Conservation (phyloP, 1,284 basidiomycete species). For the Moesziomyces sp. region DNA sequence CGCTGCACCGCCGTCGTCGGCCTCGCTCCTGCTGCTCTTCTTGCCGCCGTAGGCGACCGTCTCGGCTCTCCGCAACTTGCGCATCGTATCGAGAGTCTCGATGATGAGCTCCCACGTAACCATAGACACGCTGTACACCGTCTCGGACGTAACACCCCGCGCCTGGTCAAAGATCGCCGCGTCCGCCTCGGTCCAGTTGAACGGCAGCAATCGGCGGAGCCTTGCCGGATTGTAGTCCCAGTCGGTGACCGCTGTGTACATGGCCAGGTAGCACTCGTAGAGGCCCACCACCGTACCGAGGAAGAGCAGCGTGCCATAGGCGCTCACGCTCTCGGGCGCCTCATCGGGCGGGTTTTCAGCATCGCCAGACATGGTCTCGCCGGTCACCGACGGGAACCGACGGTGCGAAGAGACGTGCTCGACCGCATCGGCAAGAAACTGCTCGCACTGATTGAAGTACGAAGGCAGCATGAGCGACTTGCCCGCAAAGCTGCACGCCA, state of each 20-base stretch:
- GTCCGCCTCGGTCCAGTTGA: constrained; percentile 34
- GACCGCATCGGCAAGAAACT: constrained; percentile 43
- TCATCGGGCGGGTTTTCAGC: constrained; percentile 24
- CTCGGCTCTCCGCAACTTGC: constrained; percentile 39
- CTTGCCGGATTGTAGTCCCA: constrained; percentile 49
- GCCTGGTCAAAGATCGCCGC: constrained; percentile 25
- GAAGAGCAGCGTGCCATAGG: constrained; percentile 21
- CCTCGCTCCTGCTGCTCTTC: constrained; percentile 28
- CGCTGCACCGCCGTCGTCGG: constrained; percentile 34
- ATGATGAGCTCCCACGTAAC: constrained; percentile 39
- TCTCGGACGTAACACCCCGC: constrained; percentile 25
- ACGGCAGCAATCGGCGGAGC: constrained; percentile 27
- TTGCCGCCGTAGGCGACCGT: constrained; percentile 22
- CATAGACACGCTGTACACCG: constrained; percentile 37
- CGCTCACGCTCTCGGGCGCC: constrained; percentile 12
- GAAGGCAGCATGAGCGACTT: constrained; percentile 50
- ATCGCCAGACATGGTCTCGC: constrained; percentile 16
- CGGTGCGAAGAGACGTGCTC: constrained; percentile 38
- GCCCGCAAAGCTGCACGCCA: constrained; percentile 31
- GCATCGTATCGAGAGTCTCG: constrained; percentile 46
- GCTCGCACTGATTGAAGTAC: constrained; percentile 48
- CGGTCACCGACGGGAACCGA: constrained; percentile 32
- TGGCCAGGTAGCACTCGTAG: constrained; percentile 39
- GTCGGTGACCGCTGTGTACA: constrained; percentile 40
- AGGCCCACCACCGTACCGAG: constrained; percentile 25